These are phyloP conservation scores for Podospora pseudopauciseta DNA, from an alignment of 495 filamentous ascomycete genomes.

Conservation along the genomic window DNA sequence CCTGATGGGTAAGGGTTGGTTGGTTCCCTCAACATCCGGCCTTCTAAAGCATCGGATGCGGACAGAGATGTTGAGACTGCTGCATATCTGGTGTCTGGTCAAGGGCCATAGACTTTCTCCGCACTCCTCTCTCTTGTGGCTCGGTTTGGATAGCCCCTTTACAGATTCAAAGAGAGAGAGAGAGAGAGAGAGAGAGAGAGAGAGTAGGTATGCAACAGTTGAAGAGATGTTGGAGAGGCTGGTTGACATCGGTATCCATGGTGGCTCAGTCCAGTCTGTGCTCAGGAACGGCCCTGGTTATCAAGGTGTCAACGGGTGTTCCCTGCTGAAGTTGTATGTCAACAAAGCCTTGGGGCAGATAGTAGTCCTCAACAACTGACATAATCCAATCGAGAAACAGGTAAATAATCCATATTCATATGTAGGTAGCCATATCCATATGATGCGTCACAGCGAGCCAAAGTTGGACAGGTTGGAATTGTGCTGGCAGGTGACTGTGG, in stretches of 20 bases:
- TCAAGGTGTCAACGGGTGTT: background rate
- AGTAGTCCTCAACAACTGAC: background rate
- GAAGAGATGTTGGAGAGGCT: too few species aligned
- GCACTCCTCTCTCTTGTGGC: too few species aligned
- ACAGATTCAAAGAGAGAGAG: too few species aligned
- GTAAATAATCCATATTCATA: background rate
- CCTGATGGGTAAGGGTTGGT: background rate
- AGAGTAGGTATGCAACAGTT: too few species aligned
- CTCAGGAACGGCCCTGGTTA: background rate
- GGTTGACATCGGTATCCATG: background rate
- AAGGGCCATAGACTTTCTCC: background rate
- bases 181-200: too few species aligned
- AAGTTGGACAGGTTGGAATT: background rate
- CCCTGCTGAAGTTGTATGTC: background rate
- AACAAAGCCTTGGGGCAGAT: background rate
- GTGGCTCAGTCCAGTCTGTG: background rate
- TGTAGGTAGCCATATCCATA: too few species aligned
- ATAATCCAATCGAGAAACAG: background rate
- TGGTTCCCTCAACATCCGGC: background rate
- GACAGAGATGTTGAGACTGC: background rate
- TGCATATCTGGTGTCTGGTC: background rate
- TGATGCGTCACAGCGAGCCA: background rate
- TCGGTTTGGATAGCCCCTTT: too few species aligned
- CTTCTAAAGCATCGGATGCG: background rate
- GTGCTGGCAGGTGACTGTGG: background rate